A percentile compares a stretch with the other conserved stretches of the same genome.
These are phyloP conservation scores for Podospora didyma DNA, from an alignment of 495 filamentous ascomycete genomes.

Conservation along the genomic window DNA sequence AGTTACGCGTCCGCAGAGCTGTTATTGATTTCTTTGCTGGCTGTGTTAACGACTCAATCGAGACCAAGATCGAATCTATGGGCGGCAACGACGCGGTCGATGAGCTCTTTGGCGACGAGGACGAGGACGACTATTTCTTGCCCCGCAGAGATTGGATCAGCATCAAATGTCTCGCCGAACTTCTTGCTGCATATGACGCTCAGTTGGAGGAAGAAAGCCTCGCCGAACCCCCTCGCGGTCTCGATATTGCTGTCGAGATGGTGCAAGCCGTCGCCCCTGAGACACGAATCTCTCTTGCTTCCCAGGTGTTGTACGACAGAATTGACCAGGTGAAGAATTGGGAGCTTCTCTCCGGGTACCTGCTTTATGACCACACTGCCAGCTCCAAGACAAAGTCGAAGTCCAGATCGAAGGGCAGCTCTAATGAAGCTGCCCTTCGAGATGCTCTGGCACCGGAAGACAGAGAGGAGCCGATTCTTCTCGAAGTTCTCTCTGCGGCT, in stretches of 20 bases:
- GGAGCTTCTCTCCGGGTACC: conserved; percentile 84
- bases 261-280: conserved; percentile 58
- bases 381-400: conserved; percentile 39
- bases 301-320: conserved; percentile 77
- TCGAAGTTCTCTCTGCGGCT: conserved; percentile 79
- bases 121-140: conserved; percentile 66
- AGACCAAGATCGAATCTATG: conserved; percentile 76
- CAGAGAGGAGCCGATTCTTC: conserved; percentile 75
- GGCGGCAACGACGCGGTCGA: conserved; percentile 53
- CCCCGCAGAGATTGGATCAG: conserved; percentile 83
- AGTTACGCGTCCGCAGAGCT: conserved; percentile 76
- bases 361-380: conserved; percentile 84
- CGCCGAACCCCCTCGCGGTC: conserved; percentile 32
- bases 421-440: conserved; percentile 53
- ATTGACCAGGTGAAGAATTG: conserved; percentile 76
- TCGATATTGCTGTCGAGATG: conserved; percentile 43
- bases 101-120: conserved; percentile 71
- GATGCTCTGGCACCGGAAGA: conserved; percentile 67
- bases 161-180: conserved; percentile 83
- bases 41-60: conserved; percentile 76
- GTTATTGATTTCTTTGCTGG: conserved; percentile 86
- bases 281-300: conserved; percentile 79
- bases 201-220: conserved; percentile 43
- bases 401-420: conserved; percentile 30
- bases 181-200: conserved; percentile 72